Evolutionary conservation across 2,329 filamentous ascomycete species (phyloP), one percentile per base, ranked within the genome.

Genomic region (Fusarium sp.): DNA sequence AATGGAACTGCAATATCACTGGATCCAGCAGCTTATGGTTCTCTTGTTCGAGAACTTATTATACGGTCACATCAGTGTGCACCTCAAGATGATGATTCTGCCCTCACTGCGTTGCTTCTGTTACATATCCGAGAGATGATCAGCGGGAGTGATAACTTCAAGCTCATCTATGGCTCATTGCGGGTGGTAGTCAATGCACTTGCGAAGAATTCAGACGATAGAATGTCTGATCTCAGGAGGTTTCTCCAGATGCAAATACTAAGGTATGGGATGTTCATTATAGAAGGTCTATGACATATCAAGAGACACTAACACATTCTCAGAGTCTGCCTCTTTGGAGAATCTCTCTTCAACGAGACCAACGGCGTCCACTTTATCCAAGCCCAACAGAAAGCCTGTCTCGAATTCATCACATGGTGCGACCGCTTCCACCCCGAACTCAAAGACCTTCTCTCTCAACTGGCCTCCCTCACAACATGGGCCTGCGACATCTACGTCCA

Each of bases 111-210:
- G 2, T 32, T 74, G 15, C 61, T 74, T 3, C 18, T 74, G 0
- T n/a, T 74, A 2, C 73, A 74, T 17, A 70, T 74, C 12, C 56
- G 73, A 3, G 73, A 74, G 41, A 74, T 74, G 70, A 75, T 74
- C 1, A 74, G 72, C 8, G 73, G 73, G 1, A 71, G 73, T 3
- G 72, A 74, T n/a, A 74, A 74, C 12, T 74, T 74, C 4, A 60
- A 60, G 7, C 67, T 73, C 2, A 63, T 75, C 1, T 74, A 74
- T 20, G 73, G 73, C 1, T 73, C 73, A 0, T 7, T 74, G 0
- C 42, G 73, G 2, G 69, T 71, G 1, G 72, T 74, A 0, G 64
- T 74, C 0, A 75, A 75, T 30, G 42, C 71, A 8, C 58, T 73
- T 1, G 61, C 63, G 1, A 37, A 68, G 3, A 60, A 48, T 12